These are phyloP conservation scores for Trypanosoma caninum DNA, from an alignment of 208 protist genomes.

Conservation along the genomic window DNA sequence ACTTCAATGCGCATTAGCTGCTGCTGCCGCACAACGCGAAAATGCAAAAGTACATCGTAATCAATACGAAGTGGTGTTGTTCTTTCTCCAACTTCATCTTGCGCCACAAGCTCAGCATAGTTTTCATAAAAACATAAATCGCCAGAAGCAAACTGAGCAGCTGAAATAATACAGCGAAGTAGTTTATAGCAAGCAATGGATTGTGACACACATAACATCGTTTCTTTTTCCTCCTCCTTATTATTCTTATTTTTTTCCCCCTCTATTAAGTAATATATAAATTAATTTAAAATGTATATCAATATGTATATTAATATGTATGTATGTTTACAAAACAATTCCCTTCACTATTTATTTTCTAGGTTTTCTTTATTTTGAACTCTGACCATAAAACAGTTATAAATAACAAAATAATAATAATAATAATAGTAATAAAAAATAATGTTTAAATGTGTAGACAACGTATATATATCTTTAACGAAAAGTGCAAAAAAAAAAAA, in stretches of 20 bases:
- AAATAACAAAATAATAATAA: too few species aligned
- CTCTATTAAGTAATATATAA: neutral
- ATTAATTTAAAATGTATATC: too few species aligned
- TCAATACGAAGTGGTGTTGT: conserved; percentile 58
- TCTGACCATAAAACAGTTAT: too few species aligned
- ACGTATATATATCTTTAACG: neutral
- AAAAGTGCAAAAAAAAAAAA: neutral
- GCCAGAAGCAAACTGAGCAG: conserved; percentile 58
- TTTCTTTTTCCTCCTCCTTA: neutral
- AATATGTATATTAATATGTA: too few species aligned
- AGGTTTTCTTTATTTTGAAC: too few species aligned
- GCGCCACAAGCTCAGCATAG: conserved; percentile 54
- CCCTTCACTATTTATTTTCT: too few species aligned
- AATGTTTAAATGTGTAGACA: neutral
- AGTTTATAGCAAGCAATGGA: conserved; percentile 54
- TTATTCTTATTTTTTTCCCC: neutral
- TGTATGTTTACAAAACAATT: too few species aligned
- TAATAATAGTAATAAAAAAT: too few species aligned
- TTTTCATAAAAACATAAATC: conserved; percentile 65
- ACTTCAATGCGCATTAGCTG: conserved; percentile 73
- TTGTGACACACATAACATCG: conserved; percentile 47
- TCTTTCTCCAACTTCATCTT: conserved; percentile 36
- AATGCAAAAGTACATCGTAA: conserved; percentile 65
- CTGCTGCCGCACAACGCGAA: conserved; percentile 63
- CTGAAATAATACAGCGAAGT: conserved; percentile 51